Base-by-base conservation (phyloP, 768 basidiomycete species). In the Coprinopsis strossmayeri region DNA sequence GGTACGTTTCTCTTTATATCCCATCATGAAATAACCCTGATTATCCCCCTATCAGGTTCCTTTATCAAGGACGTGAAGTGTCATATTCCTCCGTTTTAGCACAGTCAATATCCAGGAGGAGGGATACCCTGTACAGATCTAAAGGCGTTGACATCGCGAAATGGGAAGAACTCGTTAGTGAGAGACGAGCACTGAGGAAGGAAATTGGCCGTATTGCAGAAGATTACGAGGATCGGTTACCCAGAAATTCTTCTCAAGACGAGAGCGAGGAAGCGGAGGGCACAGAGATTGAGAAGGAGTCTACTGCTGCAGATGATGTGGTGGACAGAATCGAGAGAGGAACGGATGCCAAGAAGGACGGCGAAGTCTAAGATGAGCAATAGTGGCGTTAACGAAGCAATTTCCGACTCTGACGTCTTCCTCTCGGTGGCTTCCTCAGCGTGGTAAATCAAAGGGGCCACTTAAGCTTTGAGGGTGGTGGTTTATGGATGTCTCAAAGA, bases 11-110 rank as follows among this genome's bases (percentile, higher is more conserved):
- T 35, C 9, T n/a, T 15, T 32, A 7, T 32, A 15, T 7, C 15
- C 9, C 15, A 15, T 32, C 30, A 32, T 32, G 30, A 32, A 32
- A 7, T 15, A 32, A 7, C 30, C 15, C 30, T 32, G 30, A 32
- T 32, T 32, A 32, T 15, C 30, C 30, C 30, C 30, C 7, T 30
- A 5, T 5, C 46, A 77, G 75, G 76, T 80, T 81, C 57, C 61
- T 81, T 0, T 78, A 79, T 59, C 76, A 78, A 62, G 78, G 77
- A 2, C 70, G 78, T 12, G 79, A 82, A 59, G 81, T 84, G 0
- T 81, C 80, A 0, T 84, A 84, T 57, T 73, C 78, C 5, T 82
- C 81, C 24, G 70, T 84, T 2, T 68, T 85, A 9, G 70, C 79
- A 49, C 68, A 72, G 10, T 81, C 78, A 0, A 73, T 85, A 18